Evolutionary conservation across 2,329 filamentous ascomycete species (phyloP), one percentile per base, ranked within the genome.

Genomic region (Eutypa lata): DNA sequence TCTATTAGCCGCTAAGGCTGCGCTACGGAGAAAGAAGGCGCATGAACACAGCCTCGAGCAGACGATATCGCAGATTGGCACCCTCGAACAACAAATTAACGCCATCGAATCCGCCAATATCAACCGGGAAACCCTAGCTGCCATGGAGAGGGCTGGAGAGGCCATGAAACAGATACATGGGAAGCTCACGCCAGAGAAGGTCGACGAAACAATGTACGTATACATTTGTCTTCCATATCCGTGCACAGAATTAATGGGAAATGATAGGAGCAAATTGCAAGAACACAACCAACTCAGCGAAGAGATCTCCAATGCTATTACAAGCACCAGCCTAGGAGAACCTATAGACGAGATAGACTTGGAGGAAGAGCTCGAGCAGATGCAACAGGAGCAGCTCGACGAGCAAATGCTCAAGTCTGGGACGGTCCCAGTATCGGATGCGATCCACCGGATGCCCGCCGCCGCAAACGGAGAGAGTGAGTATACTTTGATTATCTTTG

Each of bases 41-140:
- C 90, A 94, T 66, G 91, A 97, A 73, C 88, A 92, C 72, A 90
- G 90, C 52, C 83, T 97, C 54, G 91, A 96, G 61, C 92, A 97
- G 75, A 97, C 93, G 1, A 82, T 84, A 54, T 84, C 88, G 31
- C 93, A 97, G 75, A 95, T 97, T 67, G 84, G 86, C 64, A 96
- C 94, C 21, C 80, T 99, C 44, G 94, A 99, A 72, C 89, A 92
- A 68, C 91, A 99, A 72, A 95, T 97, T 68, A 94, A 94, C 72
- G 88, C 90, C 55, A 97, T 99, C 77, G 94, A 99, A 74, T 91
- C 92, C 47, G 94, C 94, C 57, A 99, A 97, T 71, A 97, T 99
- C 78, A 99, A 99, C 80, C 87, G 93, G 75, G 92, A 97, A 79
- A 99, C 94, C 13, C 79, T 97, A 59, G 83, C 88, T 61, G 93